Evolutionary conservation across 208 protist genomes (phyloP), one percentile per base, ranked within the genome.

Genomic region (Acanthamoeba castellanii): DNA sequence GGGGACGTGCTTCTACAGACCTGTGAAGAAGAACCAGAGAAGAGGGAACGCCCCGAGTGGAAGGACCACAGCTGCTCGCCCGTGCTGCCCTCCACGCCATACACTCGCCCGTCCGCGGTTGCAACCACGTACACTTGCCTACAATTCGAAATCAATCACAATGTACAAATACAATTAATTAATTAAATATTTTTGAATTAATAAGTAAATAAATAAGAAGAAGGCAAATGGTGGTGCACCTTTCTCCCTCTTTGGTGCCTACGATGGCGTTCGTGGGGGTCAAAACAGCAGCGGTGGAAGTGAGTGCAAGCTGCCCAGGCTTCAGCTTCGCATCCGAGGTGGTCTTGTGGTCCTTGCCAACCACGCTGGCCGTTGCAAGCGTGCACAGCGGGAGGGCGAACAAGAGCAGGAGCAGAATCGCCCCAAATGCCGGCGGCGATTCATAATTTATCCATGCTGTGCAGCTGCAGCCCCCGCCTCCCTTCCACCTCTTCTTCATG

Each of bases 11-110:
- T 25, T 57, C n/a, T n/a, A 42, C 37, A 4, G 37, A 42, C 37
- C 37, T 42, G 37, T 42, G 37, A 42, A 42, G 37, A 18, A 34
- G 55, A 89, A 20, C 52, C 45, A 13, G 81, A 57, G 81, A 89
- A 89, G 47, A 89, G 81, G 5, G 81, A 11, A 9, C 55, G 45
- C 8, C 52, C 45, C 81, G 81, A 68, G 55, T 66, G 81, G 34
- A 89, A 89, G 30, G 81, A 89, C 81, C 81, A 89, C 6, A 57
- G 81, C 18, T 64, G 81, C 81, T 89, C 55, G 81, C 81, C 81
- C 18, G 81, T 89, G 81, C 32, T 64, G 52, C 55, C 81, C n/a
- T 89, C 81, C 6, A 89, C 55, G 42, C 81, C 81, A 14, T 89
- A 89, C 81, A 89, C 45, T 7, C 52, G 45, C 81, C 81, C 81